Evolutionary conservation across 2,329 filamentous ascomycete species (phyloP), one percentile per base, ranked within the genome.

Genomic region (Colletotrichum graminicola): DNA sequence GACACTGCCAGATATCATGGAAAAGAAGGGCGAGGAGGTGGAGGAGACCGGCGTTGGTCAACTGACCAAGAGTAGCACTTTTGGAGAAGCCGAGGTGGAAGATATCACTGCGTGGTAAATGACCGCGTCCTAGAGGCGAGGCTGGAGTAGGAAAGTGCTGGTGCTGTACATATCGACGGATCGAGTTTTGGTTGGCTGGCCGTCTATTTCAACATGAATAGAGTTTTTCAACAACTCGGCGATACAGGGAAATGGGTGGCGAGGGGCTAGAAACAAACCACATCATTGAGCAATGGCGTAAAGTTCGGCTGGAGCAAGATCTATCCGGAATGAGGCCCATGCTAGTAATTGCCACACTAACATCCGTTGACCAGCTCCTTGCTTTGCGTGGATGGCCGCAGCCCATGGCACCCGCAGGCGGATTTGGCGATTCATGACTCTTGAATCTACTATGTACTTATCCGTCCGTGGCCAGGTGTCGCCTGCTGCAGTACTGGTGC

Each of bases 51-150:
- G 86, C 71, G 85, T 90, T 8, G 90, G 90, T 21, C 83, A 89
- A 76, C 81, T 95, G 73, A 94, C 89, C 23, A 97, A 97, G 85
- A 94, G 89, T 67, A 97, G 94, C 82, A 96, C 93, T 0, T 97
- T 98, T 84, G 95, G 95, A 21, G 95, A 98, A 83, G 95, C 94
- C 1, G 96, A 98, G 82, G 94, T 98, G 26, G 95, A 95, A 72
- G 96, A 98, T 79, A 97, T 98, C 76, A 97, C 94, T 43, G 94
- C 94, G 29, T 98, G 95, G 95, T 98, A 88, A 82, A 71, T n/a
- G n/a, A 56, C 2, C 34, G 7, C 12, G 5, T 51, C 21, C 21
- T n/a, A 23, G 34, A 26, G 64, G 49, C 29, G 26, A 11, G 29
- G 34, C n/a, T 12, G 11, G 12, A 11, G n/a, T n/a, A 6, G 12